Base-by-base conservation (phyloP, 345 rosid genomes). In the Balakata baccata region DNA sequence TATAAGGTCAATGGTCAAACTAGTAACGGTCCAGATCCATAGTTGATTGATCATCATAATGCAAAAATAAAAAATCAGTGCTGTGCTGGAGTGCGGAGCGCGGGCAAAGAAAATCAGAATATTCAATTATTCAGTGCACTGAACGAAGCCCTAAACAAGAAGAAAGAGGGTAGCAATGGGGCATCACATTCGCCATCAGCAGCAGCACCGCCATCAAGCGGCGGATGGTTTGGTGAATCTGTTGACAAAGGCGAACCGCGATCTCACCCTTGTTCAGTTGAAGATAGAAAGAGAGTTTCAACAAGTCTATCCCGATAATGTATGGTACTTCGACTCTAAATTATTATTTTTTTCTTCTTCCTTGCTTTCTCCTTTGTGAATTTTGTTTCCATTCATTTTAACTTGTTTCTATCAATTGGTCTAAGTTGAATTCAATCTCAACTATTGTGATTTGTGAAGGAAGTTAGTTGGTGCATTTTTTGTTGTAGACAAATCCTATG, bases 261-360 rank as follows among this genome's bases (percentile, higher is more conserved):
- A 92, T 78, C 92, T 94, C n/a, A 77, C 64, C 7, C 54, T 47
- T 34, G 86, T 94, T 57, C 97, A 92, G 49, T 80, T 86, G 75
- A 86, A 85, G 81, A 93, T 94, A 66, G 97, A 92, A 79, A 84
- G 79, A 62, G 98, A 94, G 77, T 90, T 94, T 25, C 92, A 86
- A 51, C 92, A 83, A 80, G 74, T 79, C 8, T 92, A 94, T 80
- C 97, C 97, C 8, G 92, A 90, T 37, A 82, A 87, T 58, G 98
- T 94, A 79, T 74, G 11, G 7, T 20, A 56, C 5, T 38, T 39
- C 22, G 12, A 4, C 9, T 57, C 61, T 12, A 34, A 45, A 16
- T 3, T 9, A 29, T n/a, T n/a, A n/a, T n/a, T 58, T 0, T 14
- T 5, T n/a, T 46, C 0, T n/a, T 10, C 4, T 29, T 16, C 7